A percentile compares a stretch with the other conserved stretches of the same genome.
Conservation (phyloP, 2,329 filamentous ascomycete genomes). For the Fusarium continuum region DNA sequence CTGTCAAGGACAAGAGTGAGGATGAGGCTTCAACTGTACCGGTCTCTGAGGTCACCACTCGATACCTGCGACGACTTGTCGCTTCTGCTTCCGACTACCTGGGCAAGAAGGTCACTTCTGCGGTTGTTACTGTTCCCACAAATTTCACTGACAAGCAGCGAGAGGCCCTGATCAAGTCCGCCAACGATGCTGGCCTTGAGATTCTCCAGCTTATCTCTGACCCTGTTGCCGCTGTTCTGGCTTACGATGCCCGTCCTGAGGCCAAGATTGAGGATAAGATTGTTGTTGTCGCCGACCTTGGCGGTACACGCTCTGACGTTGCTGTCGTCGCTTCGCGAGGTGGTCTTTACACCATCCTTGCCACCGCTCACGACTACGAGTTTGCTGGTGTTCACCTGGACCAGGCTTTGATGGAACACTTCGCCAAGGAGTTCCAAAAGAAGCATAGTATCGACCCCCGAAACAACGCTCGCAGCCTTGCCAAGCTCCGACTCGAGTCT, state of each 20-base stretch:
- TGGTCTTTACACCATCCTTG: conserved; percentile 95
- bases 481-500: conserved; percentile 91
- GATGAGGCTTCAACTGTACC: conserved; percentile 72
- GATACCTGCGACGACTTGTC: conserved; percentile 84
- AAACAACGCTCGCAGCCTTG: conserved; percentile 80
- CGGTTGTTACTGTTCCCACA: conserved; percentile 92
- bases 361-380: conserved; percentile 95
- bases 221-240: conserved; percentile 86
- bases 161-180: conserved; percentile 78
- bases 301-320: conserved; percentile 91
- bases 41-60: conserved; percentile 82
- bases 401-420: conserved; percentile 92
- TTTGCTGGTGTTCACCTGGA: conserved; percentile 87
- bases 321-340: conserved; percentile 89
- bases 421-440: conserved; percentile 98
- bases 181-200: conserved; percentile 83
- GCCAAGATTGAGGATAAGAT: conserved; percentile 83
- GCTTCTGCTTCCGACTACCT: conserved; percentile 89
- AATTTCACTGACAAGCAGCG: conserved; percentile 92
- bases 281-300: conserved; percentile 89
- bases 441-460: conserved; percentile 92
- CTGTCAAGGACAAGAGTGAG: conserved; percentile 78
- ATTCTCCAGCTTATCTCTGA: conserved; percentile 93
- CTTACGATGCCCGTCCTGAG: conserved; percentile 88
- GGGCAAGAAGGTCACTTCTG: conserved; percentile 92